Evolutionary conservation across 225 moss, liverwort and hornwort genomes (phyloP).

Genomic region (Bryum argenteum): DNA sequence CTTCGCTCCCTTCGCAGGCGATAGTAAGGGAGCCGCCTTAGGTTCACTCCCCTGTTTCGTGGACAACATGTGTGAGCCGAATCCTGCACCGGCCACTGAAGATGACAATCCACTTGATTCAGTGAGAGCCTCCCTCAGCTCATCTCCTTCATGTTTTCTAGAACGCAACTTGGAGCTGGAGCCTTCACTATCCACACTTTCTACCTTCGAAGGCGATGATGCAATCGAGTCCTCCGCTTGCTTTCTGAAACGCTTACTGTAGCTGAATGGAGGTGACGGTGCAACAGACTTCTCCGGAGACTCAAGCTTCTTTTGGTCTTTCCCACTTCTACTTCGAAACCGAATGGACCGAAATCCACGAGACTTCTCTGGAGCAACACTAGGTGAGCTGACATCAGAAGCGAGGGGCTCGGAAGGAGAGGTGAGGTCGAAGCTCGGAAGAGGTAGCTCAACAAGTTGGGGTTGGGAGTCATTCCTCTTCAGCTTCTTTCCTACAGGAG

Average conservation of each 20-base stretch:
- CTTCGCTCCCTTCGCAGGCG: conserved; percentile 17
- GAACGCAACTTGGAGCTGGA: conserved; percentile 4
- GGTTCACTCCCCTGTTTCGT: conserved; percentile 39
- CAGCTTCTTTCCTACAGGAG: conserved; percentile 19
- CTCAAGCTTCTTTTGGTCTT: conserved; percentile 34
- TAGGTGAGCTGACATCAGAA: conserved; percentile 2
- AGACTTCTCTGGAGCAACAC: conserved; percentile 21
- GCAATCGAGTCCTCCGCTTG: not conserved
- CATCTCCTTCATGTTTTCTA: conserved; percentile 43
- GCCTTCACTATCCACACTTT: not conserved
- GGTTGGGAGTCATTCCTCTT: conserved; percentile 1
- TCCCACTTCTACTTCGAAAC: conserved; percentile 37
- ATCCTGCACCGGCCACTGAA: conserved; percentile 9
- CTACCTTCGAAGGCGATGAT: conserved; percentile 15
- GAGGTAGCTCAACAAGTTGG: not conserved
- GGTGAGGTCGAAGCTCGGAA: not conserved
- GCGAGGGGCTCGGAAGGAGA: conserved; percentile 4
- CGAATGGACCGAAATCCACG: conserved; percentile 44
- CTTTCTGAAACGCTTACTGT: too few relatives aligned
- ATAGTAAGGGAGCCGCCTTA: conserved; percentile 8
- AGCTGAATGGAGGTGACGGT: not conserved
- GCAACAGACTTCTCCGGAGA: conserved; percentile 23
- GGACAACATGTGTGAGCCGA: not conserved
- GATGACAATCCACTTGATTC: conserved; percentile 7
- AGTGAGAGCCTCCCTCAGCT: conserved; percentile 11